These are phyloP conservation scores for Paramecium pentaurelia DNA, from an alignment of 73 alveolate species.

Conservation along the genomic window DNA sequence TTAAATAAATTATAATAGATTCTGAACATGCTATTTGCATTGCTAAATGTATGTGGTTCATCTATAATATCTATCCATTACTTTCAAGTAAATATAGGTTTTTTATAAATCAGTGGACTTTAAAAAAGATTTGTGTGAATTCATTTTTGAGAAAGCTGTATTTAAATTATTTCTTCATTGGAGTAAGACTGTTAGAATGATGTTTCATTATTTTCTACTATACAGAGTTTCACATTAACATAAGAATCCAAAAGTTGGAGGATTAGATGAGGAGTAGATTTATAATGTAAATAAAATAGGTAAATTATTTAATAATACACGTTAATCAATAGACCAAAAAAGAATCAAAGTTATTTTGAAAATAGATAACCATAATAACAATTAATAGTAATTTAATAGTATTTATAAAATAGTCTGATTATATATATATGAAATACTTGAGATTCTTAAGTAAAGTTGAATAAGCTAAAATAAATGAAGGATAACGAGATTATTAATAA, in stretches of 20 bases:
- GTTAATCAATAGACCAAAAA: slow-evolving; percentile 13
- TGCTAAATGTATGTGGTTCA: slow-evolving; percentile 33
- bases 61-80: not conserved
- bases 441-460: slow-evolving; percentile 23
- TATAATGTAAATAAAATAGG: not conserved
- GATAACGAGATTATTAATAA: not conserved
- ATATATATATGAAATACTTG: not conserved
- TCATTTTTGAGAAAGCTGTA: slow-evolving; percentile 10
- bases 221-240: slow-evolving; percentile 18
- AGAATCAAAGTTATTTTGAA: slow-evolving; percentile 25
- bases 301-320: not conserved
- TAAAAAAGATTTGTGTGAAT: not conserved
- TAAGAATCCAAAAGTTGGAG: not conserved
- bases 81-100: not conserved
- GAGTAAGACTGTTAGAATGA: slow-evolving; percentile 41
- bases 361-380: not conserved
- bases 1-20: not conserved
- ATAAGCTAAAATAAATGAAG: not conserved
- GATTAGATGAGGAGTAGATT: not conserved
- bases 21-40: slow-evolving; percentile 19
- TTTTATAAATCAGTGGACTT: not conserved
- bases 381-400: not conserved
- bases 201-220: not conserved
- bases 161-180: slow-evolving; percentile 33
- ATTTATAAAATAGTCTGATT: not conserved